Evolutionary conservation across 2,329 filamentous ascomycete genomes (phyloP), one percentile per base, ranked within the genome.

Genomic region (Phaeosphaeriaceae sp.): DNA sequence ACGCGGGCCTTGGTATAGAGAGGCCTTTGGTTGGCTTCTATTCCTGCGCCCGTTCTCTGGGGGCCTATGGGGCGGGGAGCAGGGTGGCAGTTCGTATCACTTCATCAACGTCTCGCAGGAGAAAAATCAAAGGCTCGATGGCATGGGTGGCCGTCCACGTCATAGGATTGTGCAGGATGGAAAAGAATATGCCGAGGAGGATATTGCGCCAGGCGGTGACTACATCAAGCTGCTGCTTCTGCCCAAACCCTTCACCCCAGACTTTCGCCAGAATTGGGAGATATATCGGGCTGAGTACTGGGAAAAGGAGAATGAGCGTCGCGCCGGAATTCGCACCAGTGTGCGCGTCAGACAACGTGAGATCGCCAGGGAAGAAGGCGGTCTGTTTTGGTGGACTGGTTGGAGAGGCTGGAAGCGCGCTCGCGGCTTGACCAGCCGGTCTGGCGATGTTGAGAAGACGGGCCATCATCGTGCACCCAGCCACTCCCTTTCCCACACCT

Each of bases 181-280:
- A 1, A 78, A 77, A 47, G 71, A 71, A 36, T 82, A 83, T 44
- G 86, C 91, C 47, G 92, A 97, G 68, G 93, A 97, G 74, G 94
- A 97, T 67, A 81, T 99, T 35, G 88, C 91, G 0, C 86, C 90
- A 0, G 93, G 92, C 0, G 94, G 94, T 2, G 92, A 97, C 74
- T 89, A 93, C 67, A 87, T 99, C 62, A 94, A 96, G 73, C 82
- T 99, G 1, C 79, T 97, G 15, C 80, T 99, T 6, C 83, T 97
- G 9, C 91, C 94, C 1, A 99, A 99, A 70, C 92, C 92, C 0
- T 99, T 99, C 68, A 95, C 90, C 5, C 88, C 94, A 0, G 91
- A 90, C 38, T 99, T 99, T 67, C 84, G 94, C 16, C 92, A 97
- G 72, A 96, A 96, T 58, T 99, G 94, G 94, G 94, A 99, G 68